Percentiles rank a stretch among this genome's conserved stretches.
These are phyloP conservation scores for Boletus insuetus DNA, from an alignment of 768 basidiomycete genomes.

Conservation along the genomic window DNA sequence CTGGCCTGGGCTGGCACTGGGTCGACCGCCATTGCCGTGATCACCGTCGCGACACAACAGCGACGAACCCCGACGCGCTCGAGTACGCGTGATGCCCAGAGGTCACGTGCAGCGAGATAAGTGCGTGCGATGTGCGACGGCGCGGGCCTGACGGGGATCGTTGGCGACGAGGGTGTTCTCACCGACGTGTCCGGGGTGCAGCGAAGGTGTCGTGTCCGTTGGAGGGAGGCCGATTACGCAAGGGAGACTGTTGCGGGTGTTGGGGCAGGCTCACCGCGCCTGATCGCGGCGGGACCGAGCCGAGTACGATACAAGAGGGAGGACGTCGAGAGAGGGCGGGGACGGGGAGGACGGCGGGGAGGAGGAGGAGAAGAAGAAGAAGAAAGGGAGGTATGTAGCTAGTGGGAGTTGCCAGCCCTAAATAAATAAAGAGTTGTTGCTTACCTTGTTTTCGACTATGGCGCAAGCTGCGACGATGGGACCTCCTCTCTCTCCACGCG, in stretches of 20 bases:
- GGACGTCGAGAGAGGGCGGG: background rate
- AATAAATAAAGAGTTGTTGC: slow-evolving; percentile 28
- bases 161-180: background rate
- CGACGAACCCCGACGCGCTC: slow-evolving; percentile 4
- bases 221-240: slow-evolving; percentile 2
- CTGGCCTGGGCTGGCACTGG: background rate
- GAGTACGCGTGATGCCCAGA: slow-evolving; percentile 2
- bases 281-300: slow-evolving; percentile 19
- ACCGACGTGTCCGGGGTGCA: slow-evolving; percentile 6
- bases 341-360: background rate
- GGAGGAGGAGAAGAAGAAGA: background rate
- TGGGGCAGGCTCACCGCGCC: background rate
- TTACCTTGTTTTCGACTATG: slow-evolving; percentile 38
- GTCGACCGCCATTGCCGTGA: background rate
- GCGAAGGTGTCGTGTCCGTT: background rate
- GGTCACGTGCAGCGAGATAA: slow-evolving; percentile 30
- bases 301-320: background rate
- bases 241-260: background rate
- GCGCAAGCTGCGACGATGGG: slow-evolving; percentile 71
- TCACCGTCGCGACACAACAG: slow-evolving; percentile 3
- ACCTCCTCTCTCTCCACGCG: slow-evolving; percentile 72
- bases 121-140: slow-evolving; percentile 12
- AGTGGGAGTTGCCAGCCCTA: slow-evolving; percentile 34
- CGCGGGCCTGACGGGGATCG: slow-evolving; percentile 12
- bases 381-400: slow-evolving; percentile 2